phyloP scores from a whole-genome alignment of 352 stramenopile species.

The Pythium guiyangense region DNA sequence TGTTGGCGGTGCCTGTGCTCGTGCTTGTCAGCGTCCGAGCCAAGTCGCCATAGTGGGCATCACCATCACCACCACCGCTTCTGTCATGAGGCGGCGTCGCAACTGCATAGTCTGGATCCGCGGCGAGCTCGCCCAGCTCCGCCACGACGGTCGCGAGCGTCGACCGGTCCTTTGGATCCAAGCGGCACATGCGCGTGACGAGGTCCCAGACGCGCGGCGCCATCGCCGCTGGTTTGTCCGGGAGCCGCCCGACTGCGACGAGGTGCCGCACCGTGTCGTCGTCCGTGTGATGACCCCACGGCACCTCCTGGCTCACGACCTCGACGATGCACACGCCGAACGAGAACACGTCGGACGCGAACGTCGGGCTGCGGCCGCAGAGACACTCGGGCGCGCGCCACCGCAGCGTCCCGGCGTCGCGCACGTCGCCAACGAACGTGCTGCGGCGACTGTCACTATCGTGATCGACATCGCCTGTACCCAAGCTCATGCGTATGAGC shows the following conservation, averaged over 20 bases:
- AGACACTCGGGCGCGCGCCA: not conserved
- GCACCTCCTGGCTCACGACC: not conserved
- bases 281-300: not conserved
- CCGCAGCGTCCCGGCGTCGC: not conserved
- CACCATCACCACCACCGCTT: not conserved
- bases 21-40: too few relatives aligned
- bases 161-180: not conserved
- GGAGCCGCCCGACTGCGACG: not conserved
- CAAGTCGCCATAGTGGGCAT: not conserved
- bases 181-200: not conserved
- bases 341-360: too few relatives aligned
- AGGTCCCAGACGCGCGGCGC: not conserved
- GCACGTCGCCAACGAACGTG: too few relatives aligned
- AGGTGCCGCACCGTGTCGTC: not conserved
- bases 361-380: too few relatives aligned
- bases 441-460: too few relatives aligned
- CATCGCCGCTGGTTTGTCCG: not conserved
- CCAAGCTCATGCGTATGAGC: not conserved
- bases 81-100: not conserved
- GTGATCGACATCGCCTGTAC: not conserved
- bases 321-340: too few relatives aligned
- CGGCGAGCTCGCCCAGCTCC: not conserved
- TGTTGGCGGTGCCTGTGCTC: too few relatives aligned
- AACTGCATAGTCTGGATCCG: not conserved
- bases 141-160: not conserved